A percentile compares a stretch with the other conserved stretches of the same genome.
These are phyloP conservation scores for Eucommia ulmoides DNA, from an alignment of 257 asterid genomes.

Conservation along the genomic window DNA sequence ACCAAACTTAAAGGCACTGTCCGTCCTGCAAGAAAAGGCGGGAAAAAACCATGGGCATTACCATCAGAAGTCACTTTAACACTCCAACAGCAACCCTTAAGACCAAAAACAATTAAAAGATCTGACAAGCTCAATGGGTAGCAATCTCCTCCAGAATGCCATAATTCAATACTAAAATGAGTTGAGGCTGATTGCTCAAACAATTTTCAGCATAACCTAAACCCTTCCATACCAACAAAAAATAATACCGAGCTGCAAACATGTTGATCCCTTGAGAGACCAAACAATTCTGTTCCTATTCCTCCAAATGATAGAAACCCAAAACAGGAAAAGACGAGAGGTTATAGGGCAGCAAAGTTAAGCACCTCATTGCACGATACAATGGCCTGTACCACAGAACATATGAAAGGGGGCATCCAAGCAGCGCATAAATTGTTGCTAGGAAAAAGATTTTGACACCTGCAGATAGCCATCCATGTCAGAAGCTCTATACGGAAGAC, in stretches of 20 bases:
- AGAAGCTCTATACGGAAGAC: conserved; percentile 6
- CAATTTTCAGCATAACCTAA: not conserved
- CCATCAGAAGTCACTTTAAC: not conserved
- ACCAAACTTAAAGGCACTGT: conserved; percentile 89
- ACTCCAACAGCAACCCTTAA: not conserved
- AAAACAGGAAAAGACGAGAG: too few relatives aligned
- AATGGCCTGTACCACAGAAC: conserved; percentile 93
- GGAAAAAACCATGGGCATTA: not conserved
- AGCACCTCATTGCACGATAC: conserved; percentile 86
- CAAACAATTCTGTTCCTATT: too few relatives aligned
- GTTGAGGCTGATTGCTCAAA: not conserved
- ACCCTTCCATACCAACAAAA: not conserved
- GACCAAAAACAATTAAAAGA: not conserved
- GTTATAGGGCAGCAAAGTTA: not conserved
- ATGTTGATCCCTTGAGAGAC: too few relatives aligned
- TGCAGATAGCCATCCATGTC: conserved; percentile 20
- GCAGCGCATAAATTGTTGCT: conserved; percentile 71
- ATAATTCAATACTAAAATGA: not conserved
- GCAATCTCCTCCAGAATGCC: not conserved
- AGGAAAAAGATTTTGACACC: conserved; percentile 90
- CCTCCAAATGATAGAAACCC: too few relatives aligned
- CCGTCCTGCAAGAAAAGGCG: conserved; percentile 49
- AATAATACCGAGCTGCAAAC: too few relatives aligned
- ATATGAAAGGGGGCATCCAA: conserved; percentile 83
- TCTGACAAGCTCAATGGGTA: not conserved